These are phyloP conservation scores for Colletotrichum euphorbiae DNA, from an alignment of 2,329 filamentous ascomycete genomes.

Conservation along the genomic window DNA sequence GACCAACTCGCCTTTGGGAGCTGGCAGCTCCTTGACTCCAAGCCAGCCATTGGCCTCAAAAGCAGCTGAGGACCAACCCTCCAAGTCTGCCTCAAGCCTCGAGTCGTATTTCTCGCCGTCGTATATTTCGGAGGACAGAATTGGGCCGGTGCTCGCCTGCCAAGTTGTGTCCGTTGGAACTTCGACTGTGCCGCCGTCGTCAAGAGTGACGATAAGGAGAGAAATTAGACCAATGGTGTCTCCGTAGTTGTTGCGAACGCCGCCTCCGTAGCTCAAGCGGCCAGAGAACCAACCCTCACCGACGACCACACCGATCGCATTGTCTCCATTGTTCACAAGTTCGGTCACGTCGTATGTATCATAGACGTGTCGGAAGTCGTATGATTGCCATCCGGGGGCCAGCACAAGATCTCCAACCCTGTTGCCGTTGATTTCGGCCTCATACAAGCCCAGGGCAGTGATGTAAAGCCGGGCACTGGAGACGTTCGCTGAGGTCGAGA, in stretches of 20 bases:
- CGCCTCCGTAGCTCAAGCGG: constrained; percentile 47
- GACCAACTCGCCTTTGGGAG: constrained; percentile 50
- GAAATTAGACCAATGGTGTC: constrained; percentile 53
- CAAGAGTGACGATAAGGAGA: constrained; percentile 51
- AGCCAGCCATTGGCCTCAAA: constrained; percentile 47
- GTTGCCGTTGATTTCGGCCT: constrained; percentile 60
- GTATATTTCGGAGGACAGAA: constrained; percentile 58
- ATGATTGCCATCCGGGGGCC: constrained; percentile 66
- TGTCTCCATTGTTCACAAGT: constrained; percentile 51
- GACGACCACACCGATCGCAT: constrained; percentile 54
- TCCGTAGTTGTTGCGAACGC: constrained; percentile 52
- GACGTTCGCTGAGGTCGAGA: constrained; percentile 41
- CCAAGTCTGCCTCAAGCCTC: constrained; percentile 45
- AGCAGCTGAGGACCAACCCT: constrained; percentile 44
- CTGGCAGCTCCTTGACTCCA: constrained; percentile 45
- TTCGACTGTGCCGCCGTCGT: constrained; percentile 45
- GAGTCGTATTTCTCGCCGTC: constrained; percentile 65
- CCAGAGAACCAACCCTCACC: constrained; percentile 64
- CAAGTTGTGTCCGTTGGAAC: constrained; percentile 54
- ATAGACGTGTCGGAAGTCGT: constrained; percentile 62
- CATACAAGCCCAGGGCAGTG: constrained; percentile 59
- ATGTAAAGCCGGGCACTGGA: constrained; percentile 59
- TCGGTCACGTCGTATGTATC: constrained; percentile 64
- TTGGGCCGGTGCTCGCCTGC: constrained; percentile 49
- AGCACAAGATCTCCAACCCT: constrained; percentile 55